These are phyloP conservation scores for Talaromyces sp. DNA, from an alignment of 2,329 filamentous ascomycete species.

Conservation along the genomic window DNA sequence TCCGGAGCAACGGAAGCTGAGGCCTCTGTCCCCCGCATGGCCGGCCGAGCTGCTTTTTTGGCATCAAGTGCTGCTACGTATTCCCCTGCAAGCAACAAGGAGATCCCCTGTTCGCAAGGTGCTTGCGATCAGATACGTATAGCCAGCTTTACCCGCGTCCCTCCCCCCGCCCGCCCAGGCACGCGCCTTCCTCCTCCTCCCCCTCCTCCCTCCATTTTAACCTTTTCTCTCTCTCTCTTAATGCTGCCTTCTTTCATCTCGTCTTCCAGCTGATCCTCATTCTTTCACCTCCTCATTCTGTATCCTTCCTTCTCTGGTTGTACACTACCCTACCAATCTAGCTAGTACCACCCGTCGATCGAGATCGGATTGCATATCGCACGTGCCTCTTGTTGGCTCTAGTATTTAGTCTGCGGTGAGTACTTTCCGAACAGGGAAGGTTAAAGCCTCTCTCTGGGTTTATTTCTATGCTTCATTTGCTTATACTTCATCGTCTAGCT, in stretches of 20 bases:
- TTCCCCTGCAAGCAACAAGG: not conserved
- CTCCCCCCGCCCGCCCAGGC: not conserved
- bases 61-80: not conserved
- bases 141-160: not conserved
- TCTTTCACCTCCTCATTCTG: not conserved
- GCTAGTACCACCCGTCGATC: not conserved
- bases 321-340: not conserved
- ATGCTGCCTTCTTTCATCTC: not conserved
- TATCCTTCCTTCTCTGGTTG: not conserved
- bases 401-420: not conserved
- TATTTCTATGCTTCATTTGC: not conserved
- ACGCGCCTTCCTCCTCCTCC: not conserved
- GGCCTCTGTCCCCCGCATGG: not conserved
- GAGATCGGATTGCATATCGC: not conserved
- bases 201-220: not conserved
- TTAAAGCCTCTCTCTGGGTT: not conserved
- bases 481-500: not conserved
- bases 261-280: not conserved
- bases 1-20: conserved; percentile 7
- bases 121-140: not conserved
- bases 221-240: not conserved
- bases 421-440: not conserved
- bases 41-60: not conserved
- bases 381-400: not conserved
- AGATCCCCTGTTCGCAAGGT: not conserved